Evolutionary conservation across 139 green algal genomes (phyloP), one percentile per base, ranked within the genome.

Genomic region (Deuterostichococcus epilithicus): DNA sequence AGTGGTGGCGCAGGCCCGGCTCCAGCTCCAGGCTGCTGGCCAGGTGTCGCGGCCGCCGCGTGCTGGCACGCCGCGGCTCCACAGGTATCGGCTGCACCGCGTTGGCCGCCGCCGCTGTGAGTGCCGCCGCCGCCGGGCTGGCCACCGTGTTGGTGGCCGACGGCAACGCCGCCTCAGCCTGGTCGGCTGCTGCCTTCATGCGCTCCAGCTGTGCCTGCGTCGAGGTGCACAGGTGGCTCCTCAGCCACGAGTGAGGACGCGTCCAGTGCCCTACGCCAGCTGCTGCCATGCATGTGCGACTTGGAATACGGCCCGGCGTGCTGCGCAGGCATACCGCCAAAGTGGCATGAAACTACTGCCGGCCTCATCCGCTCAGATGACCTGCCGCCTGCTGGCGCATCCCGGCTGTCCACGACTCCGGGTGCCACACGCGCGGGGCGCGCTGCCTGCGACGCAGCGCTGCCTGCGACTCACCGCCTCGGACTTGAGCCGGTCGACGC

Each of bases 401-500:
- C n/a, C n/a, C n/a, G n/a, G n/a, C n/a, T n/a, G n/a, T n/a, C n/a
- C n/a, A n/a, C n/a, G n/a, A n/a, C n/a, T n/a, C n/a, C n/a, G n/a
- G n/a, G n/a, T n/a, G n/a, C n/a, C n/a, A n/a, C n/a, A n/a, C n/a
- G n/a, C n/a, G n/a, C n/a, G n/a, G n/a, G n/a, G n/a, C n/a, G n/a
- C n/a, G n/a, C n/a, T n/a, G n/a, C n/a, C n/a, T n/a, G n/a, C n/a
- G n/a, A n/a, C n/a, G n/a, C n/a, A n/a, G n/a, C n/a, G n/a, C n/a
- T n/a, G n/a, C n/a, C n/a, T n/a, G n/a, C n/a, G n/a, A 28, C 78
- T 74, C 68, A 83, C 82, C 44, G 89, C 87, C 58, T 94, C 89
- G 38, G 84, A 79, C 75, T 92, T 94, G 10, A 96, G 85, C 45
- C 91, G 80, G n/a, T 85, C 83, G 15, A 96, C 84, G 36, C 89